Percentiles rank a stretch among this genome's conserved stretches.
Conservation (phyloP, 495 filamentous ascomycete genomes). For the Podospora tetraspora region DNA sequence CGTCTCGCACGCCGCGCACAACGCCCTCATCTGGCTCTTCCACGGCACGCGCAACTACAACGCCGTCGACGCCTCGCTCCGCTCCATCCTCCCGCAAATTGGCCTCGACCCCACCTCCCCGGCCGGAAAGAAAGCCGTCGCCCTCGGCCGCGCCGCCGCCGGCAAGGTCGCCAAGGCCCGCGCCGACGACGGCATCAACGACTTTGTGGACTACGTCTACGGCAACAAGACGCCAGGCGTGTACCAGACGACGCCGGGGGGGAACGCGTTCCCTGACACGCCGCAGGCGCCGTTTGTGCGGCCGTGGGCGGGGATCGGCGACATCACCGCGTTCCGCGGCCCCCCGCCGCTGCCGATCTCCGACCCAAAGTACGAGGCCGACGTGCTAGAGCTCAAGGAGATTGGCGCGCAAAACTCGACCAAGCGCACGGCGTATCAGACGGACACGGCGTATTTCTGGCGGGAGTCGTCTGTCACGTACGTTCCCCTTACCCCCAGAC, state of each 20-base stretch:
- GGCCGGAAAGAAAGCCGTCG: constrained; percentile 22
- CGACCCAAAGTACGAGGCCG: constrained; percentile 19
- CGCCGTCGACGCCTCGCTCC: constrained; percentile 24
- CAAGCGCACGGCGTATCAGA: constrained; percentile 20
- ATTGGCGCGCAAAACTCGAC: constrained; percentile 26
- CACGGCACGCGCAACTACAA: constrained; percentile 33
- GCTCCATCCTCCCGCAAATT: constrained; percentile 25
- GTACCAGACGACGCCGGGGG: constrained; percentile 30
- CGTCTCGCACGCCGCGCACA: constrained; percentile 37
- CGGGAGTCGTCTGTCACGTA: constrained; percentile 30
- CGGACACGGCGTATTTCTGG: constrained; percentile 34
- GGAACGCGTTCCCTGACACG: constrained; percentile 25
- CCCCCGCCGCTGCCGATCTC: constrained; percentile 24
- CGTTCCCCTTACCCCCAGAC: neutral
- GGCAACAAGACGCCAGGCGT: constrained; percentile 24
- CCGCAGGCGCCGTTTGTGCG: constrained; percentile 28
- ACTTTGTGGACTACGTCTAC: constrained; percentile 32
- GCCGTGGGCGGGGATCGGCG: constrained; percentile 27
- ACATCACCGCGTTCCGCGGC: constrained; percentile 24
- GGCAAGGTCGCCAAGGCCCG: constrained; percentile 24
- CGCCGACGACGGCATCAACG: constrained; percentile 27
- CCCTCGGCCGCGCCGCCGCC: constrained; percentile 27
- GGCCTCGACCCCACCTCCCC: constrained; percentile 24
- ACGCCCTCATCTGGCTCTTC: constrained; percentile 32
- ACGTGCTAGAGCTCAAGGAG: constrained; percentile 25